Percentiles rank a stretch among this genome's conserved stretches.
Evolutionary conservation across 2,329 filamentous ascomycete genomes (phyloP).

Genomic region (Epichloe elymi): DNA sequence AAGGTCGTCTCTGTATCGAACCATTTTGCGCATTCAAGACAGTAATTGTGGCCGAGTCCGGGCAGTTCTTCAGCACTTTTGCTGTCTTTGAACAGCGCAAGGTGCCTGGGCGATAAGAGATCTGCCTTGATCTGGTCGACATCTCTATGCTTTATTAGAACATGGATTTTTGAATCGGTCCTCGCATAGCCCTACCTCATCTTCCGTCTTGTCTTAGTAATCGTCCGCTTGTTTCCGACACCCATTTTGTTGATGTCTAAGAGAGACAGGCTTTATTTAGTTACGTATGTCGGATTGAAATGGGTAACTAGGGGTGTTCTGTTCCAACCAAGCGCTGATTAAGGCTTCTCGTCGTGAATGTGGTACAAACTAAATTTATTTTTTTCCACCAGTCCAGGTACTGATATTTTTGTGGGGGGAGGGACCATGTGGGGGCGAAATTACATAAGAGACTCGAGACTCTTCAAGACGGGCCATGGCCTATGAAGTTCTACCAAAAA

Average conservation of each 20-base stretch:
- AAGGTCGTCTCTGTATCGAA: slow-evolving; percentile 77
- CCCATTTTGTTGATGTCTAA: slow-evolving; percentile 40
- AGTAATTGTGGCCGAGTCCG: slow-evolving; percentile 75
- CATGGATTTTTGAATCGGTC: not conserved
- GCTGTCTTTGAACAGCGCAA: slow-evolving; percentile 62
- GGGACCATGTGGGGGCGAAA: no score
- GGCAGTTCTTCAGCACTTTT: slow-evolving; percentile 81
- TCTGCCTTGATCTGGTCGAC: slow-evolving; percentile 87
- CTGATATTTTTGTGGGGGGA: no score
- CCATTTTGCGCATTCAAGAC: slow-evolving; percentile 89
- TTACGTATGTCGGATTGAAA: no score
- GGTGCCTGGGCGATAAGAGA: slow-evolving; percentile 63
- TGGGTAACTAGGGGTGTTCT: no score
- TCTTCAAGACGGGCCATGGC: no score
- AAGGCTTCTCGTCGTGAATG: no score
- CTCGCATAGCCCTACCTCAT: slow-evolving; percentile 38
- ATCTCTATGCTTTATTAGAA: slow-evolving; percentile 46
- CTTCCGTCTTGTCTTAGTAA: slow-evolving; percentile 61
- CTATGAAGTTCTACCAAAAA: no score
- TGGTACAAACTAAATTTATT: no score
- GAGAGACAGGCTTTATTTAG: no score
- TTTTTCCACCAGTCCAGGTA: no score
- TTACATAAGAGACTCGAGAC: no score
- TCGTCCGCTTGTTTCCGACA: slow-evolving; percentile 50
- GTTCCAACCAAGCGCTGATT: no score